Evolutionary conservation across 352 stramenopile species (phyloP), one percentile per base, ranked within the genome.

Genomic region (Phytopythium oedochilum): DNA sequence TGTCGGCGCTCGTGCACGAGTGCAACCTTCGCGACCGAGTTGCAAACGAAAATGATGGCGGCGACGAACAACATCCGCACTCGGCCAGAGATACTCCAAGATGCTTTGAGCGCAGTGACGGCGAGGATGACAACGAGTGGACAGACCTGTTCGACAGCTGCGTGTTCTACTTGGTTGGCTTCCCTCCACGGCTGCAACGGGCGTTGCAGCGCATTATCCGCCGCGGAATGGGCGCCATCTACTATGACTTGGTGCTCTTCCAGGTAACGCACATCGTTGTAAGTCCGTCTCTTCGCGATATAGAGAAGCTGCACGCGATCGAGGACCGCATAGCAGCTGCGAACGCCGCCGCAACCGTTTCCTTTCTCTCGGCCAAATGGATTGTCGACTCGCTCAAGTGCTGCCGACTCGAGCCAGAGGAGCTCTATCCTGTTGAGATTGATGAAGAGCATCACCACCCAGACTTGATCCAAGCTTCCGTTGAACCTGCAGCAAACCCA

Each of bases 231-330:
- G 82, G 82, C 26, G 83, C 78, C 40, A 82, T 87, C 38, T 89
- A 84, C 49, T 73, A 87, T 42, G 64, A 81, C 25, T 57, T 87
- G 51, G 70, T 79, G 25, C 22, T 75, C 18, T 64, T 54, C 5
- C 74, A 77, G n/a, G 82, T 89, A 39, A 88, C 78, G 5, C 82
- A 92, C 38, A 69, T 92, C 1, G 22, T 92, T 25, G 82, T 88
- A 12, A 88, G 81, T 38, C 70, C 75, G 3, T 78, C 70, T 18
- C 52, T 86, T 31, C 61, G 45, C 0, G 68, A 86, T 55, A 35
- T 64, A 12, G 44, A 56, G n/a, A 68, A 55, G 7, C 57, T 88
- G 9, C 54, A 66, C 14, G 35, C 43, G 5, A 52, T 86, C 20
- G 68, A 72, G 57, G 46, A 66, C 7, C 60, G 63, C 22, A 68